Evolutionary conservation across 768 basidiomycete species (phyloP).

Genomic region (Chalciporus piperatus): DNA sequence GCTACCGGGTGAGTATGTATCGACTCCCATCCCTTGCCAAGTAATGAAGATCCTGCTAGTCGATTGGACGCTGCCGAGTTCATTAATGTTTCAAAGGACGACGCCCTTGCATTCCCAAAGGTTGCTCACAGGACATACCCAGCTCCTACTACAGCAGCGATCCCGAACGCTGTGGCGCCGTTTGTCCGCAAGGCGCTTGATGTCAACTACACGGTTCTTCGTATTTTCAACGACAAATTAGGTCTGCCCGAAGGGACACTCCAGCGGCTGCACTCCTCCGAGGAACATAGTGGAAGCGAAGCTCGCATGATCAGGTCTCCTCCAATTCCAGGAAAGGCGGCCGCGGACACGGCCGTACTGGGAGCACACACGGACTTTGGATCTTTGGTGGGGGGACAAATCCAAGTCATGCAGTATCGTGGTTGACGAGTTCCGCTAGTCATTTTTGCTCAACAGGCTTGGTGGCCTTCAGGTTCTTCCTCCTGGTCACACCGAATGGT

Average conservation of each 20-base stretch:
- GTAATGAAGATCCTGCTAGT: neutral
- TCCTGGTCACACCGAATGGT: conserved; percentile 61
- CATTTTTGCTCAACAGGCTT: conserved; percentile 66
- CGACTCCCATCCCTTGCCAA: neutral
- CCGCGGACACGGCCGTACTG: conserved; percentile 40
- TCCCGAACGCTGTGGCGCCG: conserved; percentile 48
- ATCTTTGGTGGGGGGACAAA: conserved; percentile 46
- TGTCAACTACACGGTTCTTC: conserved; percentile 51
- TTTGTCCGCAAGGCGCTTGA: conserved; percentile 58
- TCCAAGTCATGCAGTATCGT: neutral
- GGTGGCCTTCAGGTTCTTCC: conserved; percentile 70
- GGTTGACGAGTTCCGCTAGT: conserved; percentile 30
- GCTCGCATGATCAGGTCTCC: conserved; percentile 52
- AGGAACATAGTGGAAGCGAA: conserved; percentile 56
- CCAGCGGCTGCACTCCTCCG: conserved; percentile 38
- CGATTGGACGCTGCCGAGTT: conserved; percentile 55
- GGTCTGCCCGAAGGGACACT: conserved; percentile 52
- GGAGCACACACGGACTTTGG: conserved; percentile 75
- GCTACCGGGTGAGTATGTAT: conserved; percentile 41
- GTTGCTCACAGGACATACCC: conserved; percentile 58
- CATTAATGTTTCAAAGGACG: conserved; percentile 68
- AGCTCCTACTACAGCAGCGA: conserved; percentile 44
- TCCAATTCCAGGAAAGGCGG: conserved; percentile 27
- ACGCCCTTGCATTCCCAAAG: conserved; percentile 57
- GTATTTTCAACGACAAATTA: conserved; percentile 55